Evolutionary conservation across 2,329 filamentous ascomycete species (phyloP).

Genomic region (Trichoderma koningiopsis): DNA sequence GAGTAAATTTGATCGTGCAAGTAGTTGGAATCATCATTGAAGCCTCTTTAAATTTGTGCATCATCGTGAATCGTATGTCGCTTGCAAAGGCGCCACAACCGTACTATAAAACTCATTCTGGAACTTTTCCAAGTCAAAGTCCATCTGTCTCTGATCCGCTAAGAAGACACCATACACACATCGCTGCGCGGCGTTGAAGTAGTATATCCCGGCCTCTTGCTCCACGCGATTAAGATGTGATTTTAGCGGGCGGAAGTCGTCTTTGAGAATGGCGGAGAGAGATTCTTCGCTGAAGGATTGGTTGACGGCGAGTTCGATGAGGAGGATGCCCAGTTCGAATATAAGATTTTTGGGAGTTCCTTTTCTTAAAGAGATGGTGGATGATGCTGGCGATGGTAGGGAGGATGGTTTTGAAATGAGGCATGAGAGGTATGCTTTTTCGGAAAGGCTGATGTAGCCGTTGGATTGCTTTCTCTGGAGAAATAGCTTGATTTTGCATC

Average conservation of each 20-base stretch:
- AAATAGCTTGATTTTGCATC: neutral
- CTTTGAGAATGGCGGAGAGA: conserved; percentile 1
- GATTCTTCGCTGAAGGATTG: conserved; percentile 12
- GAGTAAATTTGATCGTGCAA: neutral
- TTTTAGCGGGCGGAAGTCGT: conserved; percentile 11
- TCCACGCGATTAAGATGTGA: conserved; percentile 5
- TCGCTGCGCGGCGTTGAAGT: conserved; percentile 18
- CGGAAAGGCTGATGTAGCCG: conserved; percentile 19
- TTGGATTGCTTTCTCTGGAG: conserved; percentile 5
- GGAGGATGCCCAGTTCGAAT: conserved; percentile 20
- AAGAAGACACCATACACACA: conserved; percentile 19
- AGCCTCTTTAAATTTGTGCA: neutral
- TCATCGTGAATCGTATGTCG: conserved; percentile 10
- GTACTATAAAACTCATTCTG: conserved; percentile 23
- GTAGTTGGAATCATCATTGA: neutral
- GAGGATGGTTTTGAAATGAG: neutral
- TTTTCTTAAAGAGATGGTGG: neutral
- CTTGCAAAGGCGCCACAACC: conserved; percentile 18
- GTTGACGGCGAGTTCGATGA: conserved; percentile 22
- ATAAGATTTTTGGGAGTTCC: conserved; percentile 10
- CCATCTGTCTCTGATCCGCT: conserved; percentile 14
- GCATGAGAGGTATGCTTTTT: conserved; percentile 16
- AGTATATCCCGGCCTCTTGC: conserved; percentile 17
- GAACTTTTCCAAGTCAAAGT: conserved; percentile 17
- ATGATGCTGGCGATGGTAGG: neutral